Evolutionary conservation across 2,329 filamentous ascomycete species (phyloP).

Genomic region (Chaetomiaceae sp.): DNA sequence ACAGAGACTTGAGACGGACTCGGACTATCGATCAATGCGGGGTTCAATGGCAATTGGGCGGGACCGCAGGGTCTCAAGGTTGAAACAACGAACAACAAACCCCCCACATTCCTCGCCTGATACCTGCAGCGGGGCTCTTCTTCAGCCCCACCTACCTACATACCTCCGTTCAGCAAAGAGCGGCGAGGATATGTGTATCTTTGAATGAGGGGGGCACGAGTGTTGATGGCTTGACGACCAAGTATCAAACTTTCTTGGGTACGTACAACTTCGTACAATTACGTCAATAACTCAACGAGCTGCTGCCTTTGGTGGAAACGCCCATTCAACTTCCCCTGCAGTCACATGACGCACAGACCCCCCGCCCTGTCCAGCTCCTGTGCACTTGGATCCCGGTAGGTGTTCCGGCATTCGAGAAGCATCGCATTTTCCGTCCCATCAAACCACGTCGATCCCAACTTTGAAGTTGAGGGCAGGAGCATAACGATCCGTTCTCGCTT

Average conservation of each 20-base stretch:
- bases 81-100: too few relatives aligned
- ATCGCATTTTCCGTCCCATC: not conserved
- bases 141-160: not conserved
- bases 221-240: too few relatives aligned
- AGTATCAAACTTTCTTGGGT: too few relatives aligned
- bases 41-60: not conserved
- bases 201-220: too few relatives aligned
- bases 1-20: not conserved
- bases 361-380: not conserved
- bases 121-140: not conserved
- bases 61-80: not conserved
- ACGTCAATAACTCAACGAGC: too few relatives aligned
- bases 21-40: not conserved
- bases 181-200: too few relatives aligned
- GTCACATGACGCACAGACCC: conserved; percentile 8
- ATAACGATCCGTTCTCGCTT: too few relatives aligned
- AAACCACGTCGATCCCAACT: not conserved
- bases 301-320: too few relatives aligned
- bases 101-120: not conserved
- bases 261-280: too few relatives aligned
- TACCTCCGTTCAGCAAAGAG: too few relatives aligned
- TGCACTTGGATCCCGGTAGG: not conserved
- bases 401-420: not conserved
- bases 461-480: not conserved
- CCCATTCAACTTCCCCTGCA: too few relatives aligned